Conservation (phyloP, 2,329 filamentous ascomycete genomes). For the Cladophialophora yegresii region DNA sequence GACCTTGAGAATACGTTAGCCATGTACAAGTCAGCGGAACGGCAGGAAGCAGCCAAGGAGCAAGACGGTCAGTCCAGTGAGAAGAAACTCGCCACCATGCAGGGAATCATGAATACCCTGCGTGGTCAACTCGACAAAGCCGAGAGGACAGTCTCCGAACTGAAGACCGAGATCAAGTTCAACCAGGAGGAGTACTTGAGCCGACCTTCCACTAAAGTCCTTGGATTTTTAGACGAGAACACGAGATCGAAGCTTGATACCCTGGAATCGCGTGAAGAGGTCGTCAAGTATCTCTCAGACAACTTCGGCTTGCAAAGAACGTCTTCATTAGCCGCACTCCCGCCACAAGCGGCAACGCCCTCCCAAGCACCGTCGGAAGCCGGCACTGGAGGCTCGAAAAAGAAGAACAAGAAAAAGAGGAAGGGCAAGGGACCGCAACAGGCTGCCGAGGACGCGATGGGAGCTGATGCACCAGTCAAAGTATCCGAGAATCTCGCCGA, state of each 20-base stretch:
- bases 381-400: slow-evolving; percentile 49
- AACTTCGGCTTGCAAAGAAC: slow-evolving; percentile 31
- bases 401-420: slow-evolving; percentile 89
- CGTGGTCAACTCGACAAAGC: slow-evolving; percentile 57
- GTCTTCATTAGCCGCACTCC: slow-evolving; percentile 14
- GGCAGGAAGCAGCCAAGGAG: slow-evolving; percentile 32
- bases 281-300: slow-evolving; percentile 47
- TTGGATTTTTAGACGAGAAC: slow-evolving; percentile 31
- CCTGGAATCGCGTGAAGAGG: slow-evolving; percentile 34
- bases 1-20: slow-evolving; percentile 37
- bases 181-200: slow-evolving; percentile 27
- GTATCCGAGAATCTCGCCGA: slow-evolving; percentile 37
- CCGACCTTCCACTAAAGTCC: slow-evolving; percentile 31
- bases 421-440: slow-evolving; percentile 52
- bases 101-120: slow-evolving; percentile 58
- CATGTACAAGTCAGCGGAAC: slow-evolving; percentile 32
- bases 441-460: slow-evolving; percentile 44
- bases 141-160: slow-evolving; percentile 51
- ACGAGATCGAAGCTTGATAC: slow-evolving; percentile 20
- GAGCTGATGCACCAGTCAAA: slow-evolving; percentile 44
- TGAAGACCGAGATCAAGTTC: slow-evolving; percentile 44
- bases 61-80: slow-evolving; percentile 47
- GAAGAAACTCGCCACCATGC: slow-evolving; percentile 57
- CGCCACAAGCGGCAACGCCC: slow-evolving; percentile 30
- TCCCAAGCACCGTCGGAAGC: slow-evolving; percentile 34